These are phyloP conservation scores for Lachancea thermotolerans DNA, from an alignment of 805 yeast species.

Conservation along the genomic window DNA sequence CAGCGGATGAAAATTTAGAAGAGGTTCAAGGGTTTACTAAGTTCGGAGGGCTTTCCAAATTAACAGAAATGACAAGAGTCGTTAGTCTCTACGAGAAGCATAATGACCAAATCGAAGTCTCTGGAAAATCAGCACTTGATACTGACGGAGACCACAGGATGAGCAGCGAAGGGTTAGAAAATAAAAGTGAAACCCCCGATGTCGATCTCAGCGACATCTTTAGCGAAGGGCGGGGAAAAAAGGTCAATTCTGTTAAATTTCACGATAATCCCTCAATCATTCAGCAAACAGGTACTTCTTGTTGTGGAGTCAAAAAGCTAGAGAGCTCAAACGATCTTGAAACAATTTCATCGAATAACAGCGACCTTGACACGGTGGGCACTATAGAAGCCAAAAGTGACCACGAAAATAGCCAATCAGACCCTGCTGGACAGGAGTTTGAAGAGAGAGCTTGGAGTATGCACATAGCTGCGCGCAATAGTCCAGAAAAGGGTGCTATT, in stretches of 20 bases:
- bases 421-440: background rate
- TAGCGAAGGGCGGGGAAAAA: conserved; percentile 5
- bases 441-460: too few species aligned
- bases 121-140: background rate
- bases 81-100: conserved; percentile 25
- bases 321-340: too few species aligned
- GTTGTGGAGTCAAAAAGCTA: background rate
- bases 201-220: conserved; percentile 27
- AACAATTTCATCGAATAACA: too few species aligned
- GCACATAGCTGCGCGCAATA: background rate
- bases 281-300: conserved; percentile 4
- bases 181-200: conserved; percentile 7
- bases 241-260: conserved; percentile 24
- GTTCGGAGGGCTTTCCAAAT: conserved; percentile 10
- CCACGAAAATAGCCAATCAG: too few species aligned
- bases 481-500: background rate
- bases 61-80: conserved; percentile 31
- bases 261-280: conserved; percentile 25
- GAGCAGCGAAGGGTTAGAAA: conserved; percentile 8
- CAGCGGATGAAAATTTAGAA: background rate
- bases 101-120: background rate
- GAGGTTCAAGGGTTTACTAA: conserved; percentile 9
- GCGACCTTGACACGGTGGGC: too few species aligned
- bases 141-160: conserved; percentile 8
- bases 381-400: too few species aligned